phyloP scores from a whole-genome alignment of 2,329 filamentous ascomycete species.

The Cladophialophora chaetospira region DNA sequence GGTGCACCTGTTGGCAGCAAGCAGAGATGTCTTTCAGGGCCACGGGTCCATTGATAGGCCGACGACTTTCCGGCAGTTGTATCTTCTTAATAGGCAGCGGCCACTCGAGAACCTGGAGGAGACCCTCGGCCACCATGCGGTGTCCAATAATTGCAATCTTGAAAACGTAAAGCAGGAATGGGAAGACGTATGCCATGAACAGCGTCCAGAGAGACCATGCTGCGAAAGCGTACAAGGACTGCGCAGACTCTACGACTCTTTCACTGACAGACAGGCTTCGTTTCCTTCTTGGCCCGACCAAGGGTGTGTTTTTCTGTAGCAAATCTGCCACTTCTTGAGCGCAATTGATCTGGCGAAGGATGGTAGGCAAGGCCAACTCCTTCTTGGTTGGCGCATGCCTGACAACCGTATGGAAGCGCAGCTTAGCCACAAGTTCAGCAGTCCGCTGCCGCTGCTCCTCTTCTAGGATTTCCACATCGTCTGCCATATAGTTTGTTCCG shows the following conservation, averaged over 20 bases:
- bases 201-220: slow-evolving; percentile 61
- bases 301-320: slow-evolving; percentile 84
- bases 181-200: slow-evolving; percentile 74
- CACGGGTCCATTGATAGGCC: slow-evolving; percentile 67
- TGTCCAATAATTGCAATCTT: slow-evolving; percentile 78
- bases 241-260: slow-evolving; percentile 88
- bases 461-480: slow-evolving; percentile 70
- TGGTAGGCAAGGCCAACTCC: slow-evolving; percentile 75
- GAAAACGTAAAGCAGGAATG: slow-evolving; percentile 71
- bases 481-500: slow-evolving; percentile 26
- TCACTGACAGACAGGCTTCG: slow-evolving; percentile 90
- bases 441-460: slow-evolving; percentile 67
- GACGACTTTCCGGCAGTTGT: slow-evolving; percentile 24
- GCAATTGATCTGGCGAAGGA: slow-evolving; percentile 95
- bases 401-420: slow-evolving; percentile 83
- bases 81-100: slow-evolving; percentile 44
- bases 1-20: slow-evolving; percentile 95
- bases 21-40: slow-evolving; percentile 95
- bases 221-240: slow-evolving; percentile 58
- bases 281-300: slow-evolving; percentile 78
- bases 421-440: slow-evolving; percentile 74
- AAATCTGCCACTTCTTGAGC: slow-evolving; percentile 84
- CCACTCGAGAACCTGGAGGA: slow-evolving; percentile 83
- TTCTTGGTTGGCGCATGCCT: slow-evolving; percentile 76
- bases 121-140: slow-evolving; percentile 75